phyloP scores from a whole-genome alignment of 2,329 filamentous ascomycete species.

The Hymenoscyphus repandus region DNA sequence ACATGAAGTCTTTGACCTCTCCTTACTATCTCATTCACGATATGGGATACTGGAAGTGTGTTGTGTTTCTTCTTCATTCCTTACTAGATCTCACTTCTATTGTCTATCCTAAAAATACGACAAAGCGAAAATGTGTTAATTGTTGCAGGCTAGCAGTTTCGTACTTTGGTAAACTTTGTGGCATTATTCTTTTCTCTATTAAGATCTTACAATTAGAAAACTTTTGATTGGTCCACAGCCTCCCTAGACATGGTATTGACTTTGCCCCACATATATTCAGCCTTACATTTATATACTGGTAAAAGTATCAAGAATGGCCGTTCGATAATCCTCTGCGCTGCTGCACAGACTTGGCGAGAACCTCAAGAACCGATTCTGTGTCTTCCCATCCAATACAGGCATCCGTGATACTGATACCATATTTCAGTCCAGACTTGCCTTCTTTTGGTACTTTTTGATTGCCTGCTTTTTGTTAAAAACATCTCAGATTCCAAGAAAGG shows the following conservation, averaged over 20 bases:
- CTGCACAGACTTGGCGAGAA: slow-evolving; percentile 74
- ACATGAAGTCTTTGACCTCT: too few relatives aligned
- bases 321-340: slow-evolving; percentile 53
- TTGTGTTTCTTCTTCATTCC: too few relatives aligned
- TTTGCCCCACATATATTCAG: neutral
- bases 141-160: neutral
- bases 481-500: neutral
- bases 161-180: neutral
- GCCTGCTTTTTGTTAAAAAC: slow-evolving; percentile 41
- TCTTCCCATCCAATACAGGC: slow-evolving; percentile 95
- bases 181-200: neutral
- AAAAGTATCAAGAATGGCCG: slow-evolving; percentile 13
- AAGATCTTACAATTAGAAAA: slow-evolving; percentile 3
- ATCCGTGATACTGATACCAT: slow-evolving; percentile 95
- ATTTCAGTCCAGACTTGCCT: slow-evolving; percentile 78
- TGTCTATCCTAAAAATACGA: neutral
- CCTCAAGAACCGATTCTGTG: slow-evolving; percentile 72
- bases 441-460: slow-evolving; percentile 88
- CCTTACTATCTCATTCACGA: too few relatives aligned
- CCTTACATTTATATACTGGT: neutral
- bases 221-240: neutral
- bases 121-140: neutral
- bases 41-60: too few relatives aligned
- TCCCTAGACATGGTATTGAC: neutral
- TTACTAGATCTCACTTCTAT: too few relatives aligned